Evolutionary conservation across 2,329 filamentous ascomycete species (phyloP).

Genomic region (Claviceps pazoutovae): DNA sequence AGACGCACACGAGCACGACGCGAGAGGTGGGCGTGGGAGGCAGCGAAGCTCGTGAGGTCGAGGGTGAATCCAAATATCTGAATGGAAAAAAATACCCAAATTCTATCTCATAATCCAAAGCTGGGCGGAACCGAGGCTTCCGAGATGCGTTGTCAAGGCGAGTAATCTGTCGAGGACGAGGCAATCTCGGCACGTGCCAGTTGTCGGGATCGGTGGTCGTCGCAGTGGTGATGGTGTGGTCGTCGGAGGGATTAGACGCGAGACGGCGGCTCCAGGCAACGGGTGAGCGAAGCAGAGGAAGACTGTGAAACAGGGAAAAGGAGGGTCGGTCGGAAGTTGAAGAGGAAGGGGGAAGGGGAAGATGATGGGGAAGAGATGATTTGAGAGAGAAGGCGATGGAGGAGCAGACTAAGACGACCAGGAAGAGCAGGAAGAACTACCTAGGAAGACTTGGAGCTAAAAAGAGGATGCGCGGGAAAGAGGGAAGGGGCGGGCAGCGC

Average conservation of each 20-base stretch:
- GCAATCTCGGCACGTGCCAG: constrained; percentile 5
- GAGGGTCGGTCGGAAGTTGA: constrained; percentile 3
- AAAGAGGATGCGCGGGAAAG: too few species aligned
- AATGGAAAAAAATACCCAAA: constrained; percentile 18
- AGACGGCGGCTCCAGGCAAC: constrained; percentile 5
- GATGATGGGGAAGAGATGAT: not conserved
- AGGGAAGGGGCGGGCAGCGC: too few species aligned
- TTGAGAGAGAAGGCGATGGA: constrained; percentile 2
- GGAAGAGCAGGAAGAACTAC: constrained; percentile 2
- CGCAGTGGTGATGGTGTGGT: constrained; percentile 1
- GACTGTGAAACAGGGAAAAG: not conserved
- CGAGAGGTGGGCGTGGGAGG: not conserved
- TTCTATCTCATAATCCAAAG: constrained; percentile 23
- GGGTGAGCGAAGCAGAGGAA: constrained; percentile 3
- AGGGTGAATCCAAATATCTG: constrained; percentile 12
- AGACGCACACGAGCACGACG: constrained; percentile 1
- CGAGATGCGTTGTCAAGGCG: not conserved
- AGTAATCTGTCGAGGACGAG: constrained; percentile 3
- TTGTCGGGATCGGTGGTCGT: constrained; percentile 1
- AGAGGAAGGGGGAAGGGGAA: not conserved
- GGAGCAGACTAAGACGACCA: constrained; percentile 1
- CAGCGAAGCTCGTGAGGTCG: constrained; percentile 1
- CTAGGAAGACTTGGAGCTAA: too few species aligned
- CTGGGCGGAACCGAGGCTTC: constrained; percentile 5
- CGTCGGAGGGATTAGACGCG: not conserved